Conservation (phyloP, 805 yeast genomes). For the Brettanomyces nanus region DNA sequence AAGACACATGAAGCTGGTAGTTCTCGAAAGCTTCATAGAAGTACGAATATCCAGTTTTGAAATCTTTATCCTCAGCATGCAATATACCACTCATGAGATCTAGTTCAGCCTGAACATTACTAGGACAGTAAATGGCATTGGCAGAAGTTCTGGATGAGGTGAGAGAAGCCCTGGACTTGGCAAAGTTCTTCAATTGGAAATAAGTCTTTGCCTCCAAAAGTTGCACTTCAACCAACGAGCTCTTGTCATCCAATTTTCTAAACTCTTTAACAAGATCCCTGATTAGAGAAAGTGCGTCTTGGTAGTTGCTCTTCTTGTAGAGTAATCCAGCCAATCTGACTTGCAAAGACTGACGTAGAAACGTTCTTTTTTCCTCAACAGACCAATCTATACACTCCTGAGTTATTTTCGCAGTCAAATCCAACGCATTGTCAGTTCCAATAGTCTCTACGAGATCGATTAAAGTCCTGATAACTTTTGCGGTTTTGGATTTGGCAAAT, state of each 20-base stretch:
- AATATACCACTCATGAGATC: constrained; percentile 93
- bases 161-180: constrained; percentile 85
- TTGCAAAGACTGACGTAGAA: constrained; percentile 81
- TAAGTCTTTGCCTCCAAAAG: constrained; percentile 82
- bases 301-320: constrained; percentile 54
- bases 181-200: constrained; percentile 83
- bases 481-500: constrained; percentile 90
- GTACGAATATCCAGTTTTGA: constrained; percentile 91
- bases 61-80: constrained; percentile 95
- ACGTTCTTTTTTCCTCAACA: constrained; percentile 68
- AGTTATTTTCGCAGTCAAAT: constrained; percentile 65
- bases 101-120: constrained; percentile 86
- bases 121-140: constrained; percentile 92
- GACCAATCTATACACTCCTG: constrained; percentile 87
- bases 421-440: constrained; percentile 29
- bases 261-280: constrained; percentile 71
- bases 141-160: constrained; percentile 96
- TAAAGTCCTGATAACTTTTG: constrained; percentile 76
- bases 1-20: constrained; percentile 42
- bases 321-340: constrained; percentile 73
- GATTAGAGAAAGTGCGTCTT: constrained; percentile 66
- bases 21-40: constrained; percentile 94
- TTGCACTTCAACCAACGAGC: constrained; percentile 92
- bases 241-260: constrained; percentile 90
- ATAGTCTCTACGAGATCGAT: constrained; percentile 69